These are phyloP conservation scores for Oldenlandia corymbosa DNA, from an alignment of 257 asterid genomes.

Conservation along the genomic window DNA sequence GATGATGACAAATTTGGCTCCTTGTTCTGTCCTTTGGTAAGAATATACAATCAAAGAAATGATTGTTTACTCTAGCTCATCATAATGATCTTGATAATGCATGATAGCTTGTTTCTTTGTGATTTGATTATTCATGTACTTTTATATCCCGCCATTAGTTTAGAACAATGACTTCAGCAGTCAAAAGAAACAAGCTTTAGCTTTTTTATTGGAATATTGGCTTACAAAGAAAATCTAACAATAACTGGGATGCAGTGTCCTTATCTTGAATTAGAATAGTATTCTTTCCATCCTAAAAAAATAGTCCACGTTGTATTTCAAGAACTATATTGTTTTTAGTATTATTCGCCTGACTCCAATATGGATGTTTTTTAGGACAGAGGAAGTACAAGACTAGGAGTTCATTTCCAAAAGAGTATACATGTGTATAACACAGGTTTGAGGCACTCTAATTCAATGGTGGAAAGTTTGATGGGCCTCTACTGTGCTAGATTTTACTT, in stretches of 20 bases:
- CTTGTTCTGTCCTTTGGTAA: background rate
- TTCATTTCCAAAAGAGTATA: no score
- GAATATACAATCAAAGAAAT: background rate
- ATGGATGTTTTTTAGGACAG: no score
- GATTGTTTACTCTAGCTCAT: background rate
- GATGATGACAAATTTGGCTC: background rate
- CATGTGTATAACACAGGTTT: no score
- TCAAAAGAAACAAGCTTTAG: background rate
- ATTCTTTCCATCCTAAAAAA: no score
- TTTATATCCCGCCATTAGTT: background rate
- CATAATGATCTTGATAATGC: background rate
- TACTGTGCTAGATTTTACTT: no score
- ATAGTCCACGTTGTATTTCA: no score
- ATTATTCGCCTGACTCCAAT: no score
- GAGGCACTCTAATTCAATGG: no score
- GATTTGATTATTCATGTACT: background rate
- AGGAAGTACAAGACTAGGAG: no score
- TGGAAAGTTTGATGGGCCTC: no score
- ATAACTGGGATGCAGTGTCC: background rate
- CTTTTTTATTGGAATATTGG: background rate
- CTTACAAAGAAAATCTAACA: background rate
- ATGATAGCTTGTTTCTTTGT: background rate
- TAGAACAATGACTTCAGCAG: background rate
- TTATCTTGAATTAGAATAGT: background rate
- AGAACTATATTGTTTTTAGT: no score